Evolutionary conservation across 176 grass and related monocot genomes (phyloP).

Genomic region (Coix lacrymajobi): DNA sequence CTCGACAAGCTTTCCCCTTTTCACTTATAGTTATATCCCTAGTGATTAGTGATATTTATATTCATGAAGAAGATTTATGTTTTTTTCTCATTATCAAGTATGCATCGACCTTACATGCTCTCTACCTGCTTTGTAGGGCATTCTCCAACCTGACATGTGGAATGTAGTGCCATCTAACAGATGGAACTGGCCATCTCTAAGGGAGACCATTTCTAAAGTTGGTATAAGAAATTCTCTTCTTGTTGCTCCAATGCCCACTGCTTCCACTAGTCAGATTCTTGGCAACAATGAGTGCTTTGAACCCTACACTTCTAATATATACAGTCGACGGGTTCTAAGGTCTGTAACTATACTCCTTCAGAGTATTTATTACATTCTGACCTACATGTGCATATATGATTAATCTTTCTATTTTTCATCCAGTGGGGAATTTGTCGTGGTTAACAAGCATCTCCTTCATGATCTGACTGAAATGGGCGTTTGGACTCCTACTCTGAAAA

Average conservation of each 20-base stretch:
- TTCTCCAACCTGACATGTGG: conserved; percentile 98
- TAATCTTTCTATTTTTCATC: conserved; percentile 16
- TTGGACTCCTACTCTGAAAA: conserved; percentile 82
- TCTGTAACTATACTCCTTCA: conserved; percentile 22
- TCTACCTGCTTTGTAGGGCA: conserved; percentile 44
- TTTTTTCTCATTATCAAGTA: not conserved
- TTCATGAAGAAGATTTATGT: not conserved
- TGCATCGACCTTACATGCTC: not conserved
- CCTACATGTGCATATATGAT: not conserved
- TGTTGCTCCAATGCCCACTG: conserved; percentile 92
- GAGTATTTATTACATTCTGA: not conserved
- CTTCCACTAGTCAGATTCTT: conserved; percentile 97
- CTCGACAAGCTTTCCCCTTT: not conserved
- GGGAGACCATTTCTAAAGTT: conserved; percentile 68
- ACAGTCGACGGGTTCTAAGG: conserved; percentile 38
- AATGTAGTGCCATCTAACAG: conserved; percentile 58
- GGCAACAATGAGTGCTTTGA: conserved; percentile 78
- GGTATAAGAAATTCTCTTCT: conserved; percentile 93
- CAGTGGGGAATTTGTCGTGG: conserved; percentile 97
- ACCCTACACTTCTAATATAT: conserved; percentile 22
- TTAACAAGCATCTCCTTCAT: conserved; percentile 99
- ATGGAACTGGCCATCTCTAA: conserved; percentile 72
- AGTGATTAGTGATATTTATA: not conserved
- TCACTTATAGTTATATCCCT: not conserved
- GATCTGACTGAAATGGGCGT: conserved; percentile 95